Conservation (phyloP, 495 filamentous ascomycete genomes). For the Margaritispora aquatica region DNA sequence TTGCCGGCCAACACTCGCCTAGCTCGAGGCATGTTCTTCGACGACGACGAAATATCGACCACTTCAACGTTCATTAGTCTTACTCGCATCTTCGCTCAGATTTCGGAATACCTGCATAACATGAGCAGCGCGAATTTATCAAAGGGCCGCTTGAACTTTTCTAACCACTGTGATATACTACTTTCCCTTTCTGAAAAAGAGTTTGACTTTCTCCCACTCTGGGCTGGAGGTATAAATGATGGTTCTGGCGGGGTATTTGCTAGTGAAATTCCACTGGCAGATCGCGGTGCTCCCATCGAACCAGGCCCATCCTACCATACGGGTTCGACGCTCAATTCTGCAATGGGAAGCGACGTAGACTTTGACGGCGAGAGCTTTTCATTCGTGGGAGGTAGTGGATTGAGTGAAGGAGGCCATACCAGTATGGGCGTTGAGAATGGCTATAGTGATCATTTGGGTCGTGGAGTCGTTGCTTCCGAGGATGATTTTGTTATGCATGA, state of each 20-base stretch:
- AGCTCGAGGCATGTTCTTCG: neutral
- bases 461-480: conserved; percentile 19
- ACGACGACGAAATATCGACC: neutral
- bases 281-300: conserved; percentile 33
- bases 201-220: conserved; percentile 46
- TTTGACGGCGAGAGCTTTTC: conserved; percentile 4
- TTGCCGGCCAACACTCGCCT: neutral
- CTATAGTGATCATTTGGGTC: conserved; percentile 18
- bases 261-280: conserved; percentile 33
- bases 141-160: conserved; percentile 5
- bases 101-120: neutral
- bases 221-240: conserved; percentile 51
- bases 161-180: conserved; percentile 35
- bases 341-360: conserved; percentile 11
- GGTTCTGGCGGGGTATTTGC: conserved; percentile 46
- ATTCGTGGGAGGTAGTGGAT: neutral
- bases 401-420: conserved; percentile 8
- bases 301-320: conserved; percentile 34
- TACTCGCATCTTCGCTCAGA: neutral
- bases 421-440: conserved; percentile 25
- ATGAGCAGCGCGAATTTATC: neutral
- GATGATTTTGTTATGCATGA: conserved; percentile 3
- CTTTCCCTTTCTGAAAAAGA: conserved; percentile 43
- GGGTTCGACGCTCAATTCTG: conserved; percentile 20
- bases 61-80: neutral